Evolutionary conservation across 1,284 basidiomycete species (phyloP).

Genomic region (Trametes pubescens): DNA sequence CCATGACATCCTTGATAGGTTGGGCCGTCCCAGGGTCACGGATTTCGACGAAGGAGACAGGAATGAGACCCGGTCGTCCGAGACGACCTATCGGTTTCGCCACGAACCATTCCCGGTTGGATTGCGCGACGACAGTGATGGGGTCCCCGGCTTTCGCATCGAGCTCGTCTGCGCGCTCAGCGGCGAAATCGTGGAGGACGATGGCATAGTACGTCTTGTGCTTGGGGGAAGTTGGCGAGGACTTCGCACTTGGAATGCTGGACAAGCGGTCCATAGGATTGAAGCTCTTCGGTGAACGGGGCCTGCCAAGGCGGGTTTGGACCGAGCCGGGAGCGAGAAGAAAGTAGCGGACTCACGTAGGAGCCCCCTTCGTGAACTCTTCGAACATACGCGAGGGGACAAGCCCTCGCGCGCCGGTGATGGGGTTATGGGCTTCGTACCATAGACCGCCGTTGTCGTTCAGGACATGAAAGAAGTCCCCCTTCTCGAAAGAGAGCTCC

Average conservation of each 20-base stretch:
- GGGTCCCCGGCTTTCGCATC: conserved; percentile 94
- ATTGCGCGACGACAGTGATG: conserved; percentile 91
- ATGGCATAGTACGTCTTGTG: conserved; percentile 87
- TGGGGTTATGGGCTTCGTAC: conserved; percentile 93
- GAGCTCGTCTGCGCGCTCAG: conserved; percentile 96
- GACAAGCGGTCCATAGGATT: conserved; percentile 36
- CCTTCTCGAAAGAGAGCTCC: conserved; percentile 91
- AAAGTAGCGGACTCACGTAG: conserved; percentile 56
- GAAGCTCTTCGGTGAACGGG: conserved; percentile 30
- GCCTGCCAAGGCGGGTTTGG: conserved; percentile 16
- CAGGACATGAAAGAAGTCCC: conserved; percentile 98
- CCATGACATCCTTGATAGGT: conserved; percentile 76
- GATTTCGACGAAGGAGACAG: conserved; percentile 95
- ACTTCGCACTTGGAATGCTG: conserved; percentile 34
- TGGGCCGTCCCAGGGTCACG: conserved; percentile 90
- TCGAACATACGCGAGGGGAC: conserved; percentile 91
- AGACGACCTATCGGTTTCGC: conserved; percentile 95
- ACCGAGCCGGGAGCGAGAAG: background rate
- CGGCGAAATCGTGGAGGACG: conserved; percentile 94
- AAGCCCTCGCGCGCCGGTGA: conserved; percentile 90
- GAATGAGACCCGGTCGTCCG: conserved; percentile 96
- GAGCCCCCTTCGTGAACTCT: conserved; percentile 80
- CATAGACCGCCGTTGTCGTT: conserved; percentile 65
- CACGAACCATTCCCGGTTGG: conserved; percentile 90
- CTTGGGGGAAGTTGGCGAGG: conserved; percentile 47